phyloP scores from a whole-genome alignment of 148 eudicot genomes.

The Nepenthes gracilis region DNA sequence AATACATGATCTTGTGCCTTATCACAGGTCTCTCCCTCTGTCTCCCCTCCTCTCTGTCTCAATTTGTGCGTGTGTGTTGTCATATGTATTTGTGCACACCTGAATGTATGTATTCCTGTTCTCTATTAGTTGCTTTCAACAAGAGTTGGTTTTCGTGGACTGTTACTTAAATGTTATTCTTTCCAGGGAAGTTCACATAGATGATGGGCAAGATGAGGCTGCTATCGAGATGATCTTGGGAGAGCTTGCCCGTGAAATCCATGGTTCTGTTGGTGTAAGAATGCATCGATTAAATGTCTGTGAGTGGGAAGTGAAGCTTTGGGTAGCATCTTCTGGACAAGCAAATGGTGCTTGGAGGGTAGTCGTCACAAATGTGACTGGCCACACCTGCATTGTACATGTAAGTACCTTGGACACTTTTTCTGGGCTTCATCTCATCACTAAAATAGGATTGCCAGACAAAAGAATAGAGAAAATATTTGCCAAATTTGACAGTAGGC shows the following conservation, averaged over 20 bases:
- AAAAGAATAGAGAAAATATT: too few relatives aligned
- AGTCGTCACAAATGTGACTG: slow-evolving; percentile 79
- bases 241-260: slow-evolving; percentile 72
- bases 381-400: slow-evolving; percentile 89
- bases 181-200: slow-evolving; percentile 53
- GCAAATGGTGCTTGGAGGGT: slow-evolving; percentile 97
- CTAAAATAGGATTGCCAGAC: too few relatives aligned
- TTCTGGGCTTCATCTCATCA: too few relatives aligned
- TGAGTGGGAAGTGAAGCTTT: slow-evolving; percentile 96
- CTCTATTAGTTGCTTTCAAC: neutral
- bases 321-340: slow-evolving; percentile 68
- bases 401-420: slow-evolving; percentile 34
- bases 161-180: slow-evolving; percentile 7
- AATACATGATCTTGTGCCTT: slow-evolving; percentile 84
- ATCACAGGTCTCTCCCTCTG: slow-evolving; percentile 36
- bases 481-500: too few relatives aligned
- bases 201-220: slow-evolving; percentile 50
- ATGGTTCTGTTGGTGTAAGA: slow-evolving; percentile 65
- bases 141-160: neutral
- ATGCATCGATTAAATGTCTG: slow-evolving; percentile 90
- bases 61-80: too few relatives aligned
- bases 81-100: neutral
- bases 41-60: neutral
- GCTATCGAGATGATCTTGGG: slow-evolving; percentile 49
- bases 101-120: neutral